A percentile compares a stretch with the other conserved stretches of the same genome.
phyloP scores from a whole-genome alignment of 495 filamentous ascomycete species.

The Rusavskia elegans region DNA sequence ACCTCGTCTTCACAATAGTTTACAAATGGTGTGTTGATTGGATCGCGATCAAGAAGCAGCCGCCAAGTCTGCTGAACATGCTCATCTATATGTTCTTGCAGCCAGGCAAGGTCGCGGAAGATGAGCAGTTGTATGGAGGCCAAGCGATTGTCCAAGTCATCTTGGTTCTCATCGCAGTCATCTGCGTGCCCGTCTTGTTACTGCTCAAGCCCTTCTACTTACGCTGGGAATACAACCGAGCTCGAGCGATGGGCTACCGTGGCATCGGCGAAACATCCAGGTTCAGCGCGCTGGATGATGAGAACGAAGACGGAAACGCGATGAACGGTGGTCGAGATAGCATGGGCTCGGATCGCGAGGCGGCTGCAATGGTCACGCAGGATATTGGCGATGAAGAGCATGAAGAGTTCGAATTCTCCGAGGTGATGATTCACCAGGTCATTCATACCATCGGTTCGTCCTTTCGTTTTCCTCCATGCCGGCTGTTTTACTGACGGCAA shows the following conservation, averaged over 20 bases:
- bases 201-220: constrained; percentile 93
- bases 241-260: constrained; percentile 75
- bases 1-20: constrained; percentile 81
- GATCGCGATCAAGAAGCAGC: constrained; percentile 43
- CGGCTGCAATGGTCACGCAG: constrained; percentile 80
- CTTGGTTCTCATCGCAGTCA: constrained; percentile 67
- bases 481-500: constrained; percentile 1
- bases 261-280: constrained; percentile 76
- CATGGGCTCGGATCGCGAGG: constrained; percentile 67
- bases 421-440: constrained; percentile 96
- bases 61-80: constrained; percentile 92
- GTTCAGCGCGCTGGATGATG: constrained; percentile 74
- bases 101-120: constrained; percentile 52
- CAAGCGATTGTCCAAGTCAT: constrained; percentile 60
- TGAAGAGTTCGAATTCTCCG: constrained; percentile 91
- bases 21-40: constrained; percentile 97
- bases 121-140: constrained; percentile 55
- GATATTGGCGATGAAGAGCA: constrained; percentile 56
- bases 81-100: constrained; percentile 98
- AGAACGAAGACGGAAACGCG: constrained; percentile 48
- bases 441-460: constrained; percentile 90
- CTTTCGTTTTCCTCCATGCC: neutral
- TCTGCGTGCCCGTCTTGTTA: constrained; percentile 78
- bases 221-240: constrained; percentile 78
- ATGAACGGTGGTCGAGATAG: constrained; percentile 51